Evolutionary conservation across 257 asterid species (phyloP).

Genomic region (Eustoma russellianum): DNA sequence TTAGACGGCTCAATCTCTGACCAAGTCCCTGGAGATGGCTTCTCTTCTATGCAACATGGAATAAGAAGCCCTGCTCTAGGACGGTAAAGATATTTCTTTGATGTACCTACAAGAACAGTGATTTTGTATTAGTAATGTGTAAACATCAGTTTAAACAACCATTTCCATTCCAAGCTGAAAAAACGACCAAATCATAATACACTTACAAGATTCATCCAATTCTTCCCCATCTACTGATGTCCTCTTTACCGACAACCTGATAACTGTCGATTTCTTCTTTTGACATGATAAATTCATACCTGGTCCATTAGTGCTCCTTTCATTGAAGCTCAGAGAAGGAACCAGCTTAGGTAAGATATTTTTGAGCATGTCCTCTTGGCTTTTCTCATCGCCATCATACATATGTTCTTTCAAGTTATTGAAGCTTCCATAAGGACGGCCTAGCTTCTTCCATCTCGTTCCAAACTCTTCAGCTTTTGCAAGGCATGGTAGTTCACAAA

Average conservation of each 20-base stretch:
- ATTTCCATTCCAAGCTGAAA: background rate
- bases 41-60: conserved; percentile 63
- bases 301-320: conserved; percentile 35
- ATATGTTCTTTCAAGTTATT: conserved; percentile 38
- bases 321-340: conserved; percentile 66
- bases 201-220: conserved; percentile 44
- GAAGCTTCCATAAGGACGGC: conserved; percentile 47
- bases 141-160: background rate
- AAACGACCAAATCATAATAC: background rate
- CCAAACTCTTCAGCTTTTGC: conserved; percentile 34
- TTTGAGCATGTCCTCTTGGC: conserved; percentile 44
- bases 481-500: conserved; percentile 27
- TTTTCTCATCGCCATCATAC: conserved; percentile 39
- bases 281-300: conserved; percentile 41
- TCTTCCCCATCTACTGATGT: conserved; percentile 68
- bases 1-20: conserved; percentile 67
- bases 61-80: conserved; percentile 81
- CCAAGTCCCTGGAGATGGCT: conserved; percentile 66
- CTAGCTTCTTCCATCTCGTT: conserved; percentile 39
- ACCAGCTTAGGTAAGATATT: conserved; percentile 59
- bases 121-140: conserved; percentile 4
- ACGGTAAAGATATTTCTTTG: conserved; percentile 55
- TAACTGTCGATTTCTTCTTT: conserved; percentile 60
- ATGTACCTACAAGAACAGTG: conserved; percentile 41
- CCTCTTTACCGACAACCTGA: conserved; percentile 73